Percentiles rank a stretch among this genome's conserved stretches.
Conservation (phyloP, 2,329 filamentous ascomycete species). For the Sarocladium oryzae region DNA sequence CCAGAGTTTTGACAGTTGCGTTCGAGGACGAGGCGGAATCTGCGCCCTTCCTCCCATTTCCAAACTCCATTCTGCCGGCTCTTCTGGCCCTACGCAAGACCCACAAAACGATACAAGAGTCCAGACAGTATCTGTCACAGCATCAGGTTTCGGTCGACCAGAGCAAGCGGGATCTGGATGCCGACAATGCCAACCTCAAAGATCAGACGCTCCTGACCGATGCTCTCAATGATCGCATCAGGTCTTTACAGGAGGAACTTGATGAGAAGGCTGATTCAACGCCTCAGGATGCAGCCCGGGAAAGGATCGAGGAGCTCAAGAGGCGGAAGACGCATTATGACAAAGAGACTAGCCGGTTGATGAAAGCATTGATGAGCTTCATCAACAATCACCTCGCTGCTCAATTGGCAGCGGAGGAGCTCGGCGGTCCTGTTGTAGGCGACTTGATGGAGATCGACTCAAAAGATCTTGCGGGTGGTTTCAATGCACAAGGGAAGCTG, state of each 20-base stretch:
- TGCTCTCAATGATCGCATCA: conserved; percentile 51
- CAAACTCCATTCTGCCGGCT: conserved; percentile 62
- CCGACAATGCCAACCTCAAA: conserved; percentile 41
- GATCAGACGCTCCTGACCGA: conserved; percentile 51
- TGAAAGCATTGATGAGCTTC: conserved; percentile 61
- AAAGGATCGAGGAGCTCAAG: conserved; percentile 55
- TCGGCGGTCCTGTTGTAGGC: conserved; percentile 77
- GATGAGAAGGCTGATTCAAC: conserved; percentile 51
- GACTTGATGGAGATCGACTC: conserved; percentile 60
- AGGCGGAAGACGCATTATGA: conserved; percentile 55
- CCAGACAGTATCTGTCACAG: conserved; percentile 49
- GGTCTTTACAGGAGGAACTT: conserved; percentile 50
- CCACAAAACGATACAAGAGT: conserved; percentile 57
- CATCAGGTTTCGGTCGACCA: conserved; percentile 36
- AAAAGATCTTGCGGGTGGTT: conserved; percentile 53
- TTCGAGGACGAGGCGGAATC: conserved; percentile 57
- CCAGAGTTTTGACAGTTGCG: conserved; percentile 51
- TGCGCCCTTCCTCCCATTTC: conserved; percentile 59
- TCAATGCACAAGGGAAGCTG: conserved; percentile 51
- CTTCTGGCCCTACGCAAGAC: conserved; percentile 65
- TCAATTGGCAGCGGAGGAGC: conserved; percentile 76
- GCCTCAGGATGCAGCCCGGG: conserved; percentile 54
- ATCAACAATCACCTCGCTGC: conserved; percentile 63
- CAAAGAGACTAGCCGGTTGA: conserved; percentile 51
- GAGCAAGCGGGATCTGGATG: conserved; percentile 40